These are phyloP conservation scores for Powellomyces hirtus DNA, from an alignment of 192 early-diverging fungal genomes.

Conservation along the genomic window DNA sequence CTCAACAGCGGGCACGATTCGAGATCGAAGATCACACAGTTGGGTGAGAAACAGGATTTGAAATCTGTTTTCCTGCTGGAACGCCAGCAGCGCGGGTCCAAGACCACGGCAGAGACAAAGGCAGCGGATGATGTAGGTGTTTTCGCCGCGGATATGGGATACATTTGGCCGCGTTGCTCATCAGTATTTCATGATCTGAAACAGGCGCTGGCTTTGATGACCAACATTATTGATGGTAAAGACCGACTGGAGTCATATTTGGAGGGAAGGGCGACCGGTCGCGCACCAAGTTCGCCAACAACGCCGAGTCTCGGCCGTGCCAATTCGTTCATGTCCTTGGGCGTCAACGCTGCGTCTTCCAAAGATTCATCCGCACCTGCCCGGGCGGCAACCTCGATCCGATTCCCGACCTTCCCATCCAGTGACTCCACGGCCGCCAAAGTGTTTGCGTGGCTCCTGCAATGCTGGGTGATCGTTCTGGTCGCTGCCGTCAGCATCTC, in stretches of 20 bases:
- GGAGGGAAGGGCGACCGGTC: background rate
- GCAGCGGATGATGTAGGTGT: background rate
- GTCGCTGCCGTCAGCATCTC: background rate
- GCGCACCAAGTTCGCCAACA: background rate
- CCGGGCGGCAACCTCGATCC: too few relatives aligned
- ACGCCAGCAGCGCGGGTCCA: background rate
- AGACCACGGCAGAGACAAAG: background rate
- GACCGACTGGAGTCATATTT: background rate
- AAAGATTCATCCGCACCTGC: background rate
- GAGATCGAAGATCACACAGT: background rate
- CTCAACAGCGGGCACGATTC: slow-evolving; percentile 11
- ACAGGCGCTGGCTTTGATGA: background rate
- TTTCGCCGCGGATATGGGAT: background rate
- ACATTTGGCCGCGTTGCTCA: background rate
- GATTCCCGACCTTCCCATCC: slow-evolving; percentile 3
- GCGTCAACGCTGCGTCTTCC: background rate
- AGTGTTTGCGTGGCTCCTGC: background rate
- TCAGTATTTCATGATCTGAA: background rate
- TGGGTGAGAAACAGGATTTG: slow-evolving; percentile 1
- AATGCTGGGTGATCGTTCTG: background rate
- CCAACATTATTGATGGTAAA: background rate
- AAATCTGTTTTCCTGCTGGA: slow-evolving; percentile 1
- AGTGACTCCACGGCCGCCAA: background rate
- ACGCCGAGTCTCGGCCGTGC: background rate
- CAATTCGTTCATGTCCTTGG: background rate